phyloP scores from a whole-genome alignment of 2,329 filamentous ascomycete genomes.

The Stachybotrys echinatus region DNA sequence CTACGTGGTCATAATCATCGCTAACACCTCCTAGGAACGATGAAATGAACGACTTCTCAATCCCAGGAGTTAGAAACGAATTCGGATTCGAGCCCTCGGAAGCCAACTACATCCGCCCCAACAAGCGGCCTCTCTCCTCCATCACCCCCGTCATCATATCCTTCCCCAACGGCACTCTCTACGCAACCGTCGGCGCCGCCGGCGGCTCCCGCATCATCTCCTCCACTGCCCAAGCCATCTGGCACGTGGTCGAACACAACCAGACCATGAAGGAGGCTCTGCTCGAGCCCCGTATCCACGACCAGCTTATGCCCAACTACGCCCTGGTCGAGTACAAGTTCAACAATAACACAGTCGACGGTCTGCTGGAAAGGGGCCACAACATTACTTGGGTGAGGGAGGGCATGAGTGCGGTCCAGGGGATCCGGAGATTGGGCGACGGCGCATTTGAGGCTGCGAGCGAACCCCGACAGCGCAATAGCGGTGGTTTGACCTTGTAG shows the following conservation, averaged over 20 bases:
- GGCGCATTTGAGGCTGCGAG: slow-evolving; percentile 73
- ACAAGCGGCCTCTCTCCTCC: slow-evolving; percentile 78
- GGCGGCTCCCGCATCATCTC: slow-evolving; percentile 84
- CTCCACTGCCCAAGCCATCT: slow-evolving; percentile 66
- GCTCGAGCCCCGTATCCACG: slow-evolving; percentile 65
- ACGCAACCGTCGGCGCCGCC: slow-evolving; percentile 67
- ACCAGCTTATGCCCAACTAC: slow-evolving; percentile 72
- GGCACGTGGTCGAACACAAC: slow-evolving; percentile 63
- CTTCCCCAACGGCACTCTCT: slow-evolving; percentile 54
- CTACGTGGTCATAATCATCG: too few relatives aligned
- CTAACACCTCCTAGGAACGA: slow-evolving; percentile 20
- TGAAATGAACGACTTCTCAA: slow-evolving; percentile 78
- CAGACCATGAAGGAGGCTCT: slow-evolving; percentile 59
- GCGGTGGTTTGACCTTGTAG: slow-evolving; percentile 53
- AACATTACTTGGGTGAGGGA: slow-evolving; percentile 64
- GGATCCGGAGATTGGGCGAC: slow-evolving; percentile 52
- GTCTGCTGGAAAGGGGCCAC: slow-evolving; percentile 61
- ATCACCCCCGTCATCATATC: slow-evolving; percentile 75
- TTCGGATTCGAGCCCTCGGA: slow-evolving; percentile 81
- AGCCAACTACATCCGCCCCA: slow-evolving; percentile 74
- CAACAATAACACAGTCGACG: slow-evolving; percentile 57
- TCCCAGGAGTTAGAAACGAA: slow-evolving; percentile 69
- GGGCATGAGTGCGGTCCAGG: slow-evolving; percentile 66
- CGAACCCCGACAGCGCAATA: slow-evolving; percentile 70
- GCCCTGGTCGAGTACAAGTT: slow-evolving; percentile 65